Evolutionary conservation across 2,329 filamentous ascomycete species (phyloP), one percentile per base, ranked within the genome.

Genomic region (Venturia pyrina): DNA sequence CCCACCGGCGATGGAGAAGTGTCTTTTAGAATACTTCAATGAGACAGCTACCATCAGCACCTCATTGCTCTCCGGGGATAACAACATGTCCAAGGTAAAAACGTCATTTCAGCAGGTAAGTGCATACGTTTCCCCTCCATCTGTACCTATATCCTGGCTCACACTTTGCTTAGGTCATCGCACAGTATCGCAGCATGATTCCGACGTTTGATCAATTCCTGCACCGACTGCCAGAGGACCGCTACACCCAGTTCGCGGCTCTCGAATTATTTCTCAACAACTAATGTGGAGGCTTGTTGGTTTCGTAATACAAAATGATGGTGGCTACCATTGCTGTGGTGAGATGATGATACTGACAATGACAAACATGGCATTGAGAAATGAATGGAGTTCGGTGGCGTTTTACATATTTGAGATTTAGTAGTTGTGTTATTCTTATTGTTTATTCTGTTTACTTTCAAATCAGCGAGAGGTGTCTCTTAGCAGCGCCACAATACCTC

Each of bases 1-100:
- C 72, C 95, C 95, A 0, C 86, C 92, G 73, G 91, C 92, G 1
- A 93, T 99, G 86, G 95, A 98, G 78, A 88, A 88, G 70, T 89
- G 87, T 66, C 81, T 99, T 50, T 81, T 89, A 44, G 85, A 89
- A 66, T 96, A 95, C 78, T 96, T 99, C 75, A 84, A 82, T 63
- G 84, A 90, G 66, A 96, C 98, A 78, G 90, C 93, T 19, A 82
- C 62, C n/a, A 53, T 64, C 8, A 8, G 2, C 50, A 44, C 24
- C 21, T 40, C 41, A 48, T 34, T 46, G 85, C 67, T 76, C 79
- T 50, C 72, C 80, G 21, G 85, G 85, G 67, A 76, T 80, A 41
- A 83, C 8, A 28, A 66, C 19, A 28, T 53, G 48, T 28, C 87
- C 68, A 81, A 83, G 68, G 79, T 85, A 65, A 82, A 82, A 67